A percentile compares a stretch with the other conserved stretches of the same genome.
Conservation (phyloP, 192 early-diverging fungal species). For the Coemansia asiatica region DNA sequence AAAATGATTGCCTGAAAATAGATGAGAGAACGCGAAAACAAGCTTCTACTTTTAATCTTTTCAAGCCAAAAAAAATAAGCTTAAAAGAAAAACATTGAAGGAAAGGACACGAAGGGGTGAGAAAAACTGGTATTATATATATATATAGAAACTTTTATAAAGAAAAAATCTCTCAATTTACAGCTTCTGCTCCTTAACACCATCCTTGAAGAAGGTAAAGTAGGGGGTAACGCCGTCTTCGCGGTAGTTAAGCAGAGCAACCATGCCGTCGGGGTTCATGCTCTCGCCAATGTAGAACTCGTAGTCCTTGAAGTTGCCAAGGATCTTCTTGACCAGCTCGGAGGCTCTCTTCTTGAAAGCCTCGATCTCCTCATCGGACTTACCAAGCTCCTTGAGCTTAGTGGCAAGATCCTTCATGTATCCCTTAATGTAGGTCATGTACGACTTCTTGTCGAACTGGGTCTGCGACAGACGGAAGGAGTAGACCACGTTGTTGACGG, state of each 20-base stretch:
- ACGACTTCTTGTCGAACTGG: conserved; percentile 89
- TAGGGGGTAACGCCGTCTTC: conserved; percentile 91
- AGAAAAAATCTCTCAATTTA: conserved; percentile 24
- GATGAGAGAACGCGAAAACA: background rate
- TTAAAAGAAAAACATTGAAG: background rate
- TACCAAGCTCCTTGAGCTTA: conserved; percentile 55
- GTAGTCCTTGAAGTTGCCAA: conserved; percentile 81
- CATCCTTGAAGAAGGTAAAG: conserved; percentile 90
- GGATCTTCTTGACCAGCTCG: conserved; percentile 74
- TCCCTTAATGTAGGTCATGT: conserved; percentile 88
- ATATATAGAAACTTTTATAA: too few relatives aligned
- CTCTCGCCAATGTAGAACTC: conserved; percentile 88
- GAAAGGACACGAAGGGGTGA: too few relatives aligned
- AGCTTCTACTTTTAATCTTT: too few relatives aligned
- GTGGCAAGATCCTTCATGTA: conserved; percentile 85
- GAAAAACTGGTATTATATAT: too few relatives aligned
- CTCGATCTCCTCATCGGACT: conserved; percentile 60
- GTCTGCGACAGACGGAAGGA: conserved; percentile 73
- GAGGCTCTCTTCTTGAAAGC: conserved; percentile 66
- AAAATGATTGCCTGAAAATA: too few relatives aligned
- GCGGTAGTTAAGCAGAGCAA: conserved; percentile 91
- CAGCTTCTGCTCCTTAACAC: conserved; percentile 76
- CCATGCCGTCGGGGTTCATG: conserved; percentile 86
- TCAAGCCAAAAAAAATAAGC: too few relatives aligned
- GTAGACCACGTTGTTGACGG: conserved; percentile 87